Base-by-base conservation (phyloP, 2,329 filamentous ascomycete genomes). In the Talaromyces sp. region DNA sequence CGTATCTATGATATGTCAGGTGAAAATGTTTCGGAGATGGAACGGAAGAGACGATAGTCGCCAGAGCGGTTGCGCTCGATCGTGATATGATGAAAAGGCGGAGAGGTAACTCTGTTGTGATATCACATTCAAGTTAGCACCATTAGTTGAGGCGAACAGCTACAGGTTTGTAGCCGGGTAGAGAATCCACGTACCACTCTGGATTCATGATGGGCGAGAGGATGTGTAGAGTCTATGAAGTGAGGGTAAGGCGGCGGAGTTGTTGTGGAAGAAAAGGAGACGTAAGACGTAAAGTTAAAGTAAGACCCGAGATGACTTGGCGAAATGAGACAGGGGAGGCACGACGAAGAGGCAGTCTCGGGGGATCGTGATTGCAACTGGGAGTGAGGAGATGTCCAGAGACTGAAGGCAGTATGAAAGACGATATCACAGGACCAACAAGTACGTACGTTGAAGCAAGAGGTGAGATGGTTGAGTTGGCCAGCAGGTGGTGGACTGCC, bases 1-100 rank as follows among this genome's bases (percentile, higher is more conserved):
- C 95, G 91, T 99, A 99, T 95, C 95, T 98, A 77, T 67, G 65
- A 69, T 67, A 68, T 64, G 62, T 67, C 24, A 54, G 57, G 14
- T 3, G 13, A 27, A 24, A 19, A 2, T 50, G 24, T 58, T 61
- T 59, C 56, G 24, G 56, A 33, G 19, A 56, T 27, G 45, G n/a
- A 22, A 50, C 43, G 57, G 57, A 41, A 24, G 39, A 45, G 39
- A 48, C 13, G 31, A 43, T 39, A 24, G 35, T 14, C 60, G 45
- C 57, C 47, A 33, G 39, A 61, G 60, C 59, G 31, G 41, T 48
- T 33, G 37, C 58, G 45, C 27, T 50, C 11, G 11, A 11, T 31
- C 47, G 54, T 14, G 52, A 41, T 37, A 39, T 48, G 60, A 37
- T 35, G 61, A 61, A 41, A 57, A 56, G 47, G 59, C 47, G 59